Base-by-base conservation (phyloP, 73 alveolate species). In the Durusdinium trenchii region DNA sequence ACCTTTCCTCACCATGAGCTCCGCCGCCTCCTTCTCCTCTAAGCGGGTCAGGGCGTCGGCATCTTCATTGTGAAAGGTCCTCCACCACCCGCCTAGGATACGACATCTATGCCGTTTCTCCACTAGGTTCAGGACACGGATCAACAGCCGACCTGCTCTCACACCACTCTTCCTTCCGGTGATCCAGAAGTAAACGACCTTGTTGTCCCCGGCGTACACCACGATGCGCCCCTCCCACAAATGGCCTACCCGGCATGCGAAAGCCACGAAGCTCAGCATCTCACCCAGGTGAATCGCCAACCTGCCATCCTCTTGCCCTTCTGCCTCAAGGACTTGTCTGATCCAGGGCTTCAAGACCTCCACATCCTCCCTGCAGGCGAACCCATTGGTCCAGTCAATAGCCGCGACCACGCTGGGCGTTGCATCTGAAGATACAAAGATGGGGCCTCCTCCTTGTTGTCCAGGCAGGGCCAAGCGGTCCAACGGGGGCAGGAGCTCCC, bases 161-260 rank as follows among this genome's bases (percentile, higher is more conserved):
- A 71, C 43, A 1, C 67, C 69, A 23, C 69, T 40, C 69, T 23
- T 42, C 3, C 95, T 32, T 3, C 40, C 16, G 16, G 0, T 45
- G 61, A 87, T n/a, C 95, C 95, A 87, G 38, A 35, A 35, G n/a
- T 32, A 20, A 18, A 87, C 95, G 20, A 28, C 35, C 95, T 87
- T 38, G 95, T 87, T 87, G 95, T 87, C 95, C 16, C 95, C 95
- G 42, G 51, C 95, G 69, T 61, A 87, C 46, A 87, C 46, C 40
- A 87, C 95, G 38, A 87, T 23, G 40, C 35, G 36, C 67, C 84
- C 85, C 50, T 12, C 14, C 95, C 95, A 87, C 0, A 3, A 45
- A 18, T 14, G 62, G 48, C 69, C 95, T 32, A 57, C 85, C 38
- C 26, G 10, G 67, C 85, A 57, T 3, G 95, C 95, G 35, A 87